Base-by-base conservation (phyloP, 2,329 filamentous ascomycete genomes). In the Teratosphaeria epicoccoides region DNA sequence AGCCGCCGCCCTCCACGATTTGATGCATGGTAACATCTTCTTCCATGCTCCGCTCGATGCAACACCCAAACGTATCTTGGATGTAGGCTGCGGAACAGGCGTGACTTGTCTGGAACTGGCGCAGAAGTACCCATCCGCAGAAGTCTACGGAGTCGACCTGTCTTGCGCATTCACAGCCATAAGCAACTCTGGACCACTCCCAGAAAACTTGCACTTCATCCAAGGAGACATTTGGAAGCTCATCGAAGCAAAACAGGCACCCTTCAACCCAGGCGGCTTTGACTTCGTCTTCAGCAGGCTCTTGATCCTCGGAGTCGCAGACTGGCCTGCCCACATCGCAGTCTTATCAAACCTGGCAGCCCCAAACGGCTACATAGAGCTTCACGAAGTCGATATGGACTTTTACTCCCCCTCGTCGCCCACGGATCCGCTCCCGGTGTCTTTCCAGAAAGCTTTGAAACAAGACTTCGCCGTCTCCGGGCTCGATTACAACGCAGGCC, bases 131-230 rank as follows among this genome's bases (percentile, higher is more conserved):
- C 56, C 52, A 7, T 53, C 63, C 7, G 61, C 66, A 11, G 56
- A 67, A 29, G 61, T 70, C 3, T 56, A 61, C 45, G 69, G 64
- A 28, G 64, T 61, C 24, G 68, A 69, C 51, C 57, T 70, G 12
- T n/a, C n/a, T n/a, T n/a, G n/a, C n/a, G 48, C 52, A 37, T 47
- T 54, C 9, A 43, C 52, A 3, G 54, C 49, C 7, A 51, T 46
- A 22, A 37, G n/a, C 29, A 37, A 37, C 29, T 44, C 43, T 22
- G 10, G 10, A 10, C 28, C 28, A 29, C 10, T 33, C 17, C 51
- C 54, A n/a, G 24, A 47, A 5, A 57, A 59, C 26, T 49, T 58
- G 1, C 46, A 33, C 3, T 59, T 54, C 44, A n/a, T 60, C 14
- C 55, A 56, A 26, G 57, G 56, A 17, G 51, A 60, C 47, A 47